Base-by-base conservation (phyloP, 495 filamentous ascomycete genomes). In the Xylaria acuta region DNA sequence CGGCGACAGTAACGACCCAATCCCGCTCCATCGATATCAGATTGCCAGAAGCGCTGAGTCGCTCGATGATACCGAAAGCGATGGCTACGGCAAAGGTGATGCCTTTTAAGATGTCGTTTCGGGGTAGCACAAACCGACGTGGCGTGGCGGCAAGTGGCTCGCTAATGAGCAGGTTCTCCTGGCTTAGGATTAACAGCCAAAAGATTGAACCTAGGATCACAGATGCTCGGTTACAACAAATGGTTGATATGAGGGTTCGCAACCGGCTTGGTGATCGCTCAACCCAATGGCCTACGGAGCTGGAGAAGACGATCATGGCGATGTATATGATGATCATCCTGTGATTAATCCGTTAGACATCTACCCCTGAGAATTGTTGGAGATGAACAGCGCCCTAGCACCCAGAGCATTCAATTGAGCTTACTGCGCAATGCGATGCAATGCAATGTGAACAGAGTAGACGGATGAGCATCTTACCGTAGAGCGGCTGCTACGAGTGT, bases 11-110 rank as follows among this genome's bases (percentile, higher is more conserved):
- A 9, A 82, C 78, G 72, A 91, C 86, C 90, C 90, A 92, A 73
- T 92, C 90, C 67, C 89, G 78, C 76, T 92, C 90, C 68, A 92
- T 88, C 0, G 90, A 85, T 5, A 92, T 84, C 18, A 87, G 84
- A 76, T 91, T 92, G 5, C 85, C 82, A n/a, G 83, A 79, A 1
- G 86, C 80, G 53, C 83, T 82, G 36, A 90, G 69, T 73, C 88
- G 88, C 74, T 92, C 89, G 22, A 89, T 69, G 58, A 88, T 87
- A n/a, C 88, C 88, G 16, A 91, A 77, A 2, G 86, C 30, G 2
- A 85, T 78, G 16, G 87, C 80, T 1, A 82, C 58, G 7, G 77
- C 74, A 71, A 90, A 88, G 5, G 86, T 34, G 16, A 77, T 18
- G 43, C 75, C 74, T 65, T 81, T 81, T 9, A 76, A 51, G 9